These are phyloP conservation scores for Middelhovenomyces tepae DNA, from an alignment of 805 yeast species.

Conservation along the genomic window DNA sequence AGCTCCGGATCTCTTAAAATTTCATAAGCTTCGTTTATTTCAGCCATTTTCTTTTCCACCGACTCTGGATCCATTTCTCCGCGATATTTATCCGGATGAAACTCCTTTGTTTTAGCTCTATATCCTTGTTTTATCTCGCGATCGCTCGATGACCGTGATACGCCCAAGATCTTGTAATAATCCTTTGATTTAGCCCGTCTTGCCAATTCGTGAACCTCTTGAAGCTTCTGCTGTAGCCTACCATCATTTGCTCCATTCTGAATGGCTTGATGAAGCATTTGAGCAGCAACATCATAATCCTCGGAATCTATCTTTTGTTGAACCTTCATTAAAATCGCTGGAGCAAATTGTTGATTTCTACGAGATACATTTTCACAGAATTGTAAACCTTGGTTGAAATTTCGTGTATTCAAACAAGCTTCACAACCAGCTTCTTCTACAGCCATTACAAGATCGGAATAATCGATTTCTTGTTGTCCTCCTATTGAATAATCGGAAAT, in stretches of 20 bases:
- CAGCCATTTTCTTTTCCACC: constrained; percentile 80
- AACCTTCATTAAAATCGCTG: constrained; percentile 23
- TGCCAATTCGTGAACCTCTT: constrained; percentile 15
- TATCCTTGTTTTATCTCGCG: constrained; percentile 73
- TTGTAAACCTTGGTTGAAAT: constrained; percentile 21
- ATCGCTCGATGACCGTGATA: constrained; percentile 57
- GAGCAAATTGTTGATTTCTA: constrained; percentile 29
- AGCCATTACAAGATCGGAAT: constrained; percentile 19
- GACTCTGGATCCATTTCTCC: constrained; percentile 57
- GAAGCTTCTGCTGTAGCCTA: constrained; percentile 13
- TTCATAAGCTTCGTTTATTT: constrained; percentile 88
- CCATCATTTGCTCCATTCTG: constrained; percentile 13
- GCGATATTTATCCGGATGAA: constrained; percentile 88
- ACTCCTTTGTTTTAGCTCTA: constrained; percentile 65
- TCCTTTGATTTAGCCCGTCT: constrained; percentile 43
- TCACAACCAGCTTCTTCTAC: constrained; percentile 36
- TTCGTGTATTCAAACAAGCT: constrained; percentile 27
- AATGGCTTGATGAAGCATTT: constrained; percentile 13
- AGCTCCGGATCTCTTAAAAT: constrained; percentile 60
- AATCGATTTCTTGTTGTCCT: neutral
- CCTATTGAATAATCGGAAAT: constrained; percentile 4
- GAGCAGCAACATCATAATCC: constrained; percentile 15
- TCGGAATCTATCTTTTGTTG: constrained; percentile 13
- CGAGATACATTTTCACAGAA: constrained; percentile 23
- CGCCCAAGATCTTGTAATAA: constrained; percentile 70